Conservation (phyloP, 371 early-diverging fungal species). For the Apophysomyces elegans region DNA sequence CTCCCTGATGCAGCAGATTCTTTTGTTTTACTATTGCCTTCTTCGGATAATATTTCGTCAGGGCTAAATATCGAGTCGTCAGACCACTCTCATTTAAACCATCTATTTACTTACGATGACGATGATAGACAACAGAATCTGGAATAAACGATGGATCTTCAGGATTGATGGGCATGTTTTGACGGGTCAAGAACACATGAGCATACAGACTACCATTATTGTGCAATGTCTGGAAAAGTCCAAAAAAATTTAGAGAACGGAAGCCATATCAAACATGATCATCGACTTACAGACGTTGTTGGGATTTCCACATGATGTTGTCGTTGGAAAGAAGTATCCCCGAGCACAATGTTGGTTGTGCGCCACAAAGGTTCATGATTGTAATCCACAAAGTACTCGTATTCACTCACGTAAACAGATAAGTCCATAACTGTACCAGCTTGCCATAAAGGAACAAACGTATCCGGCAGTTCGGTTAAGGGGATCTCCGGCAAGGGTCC, state of each 20-base stretch:
- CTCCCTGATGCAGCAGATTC: slow-evolving; percentile 61
- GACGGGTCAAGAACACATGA: slow-evolving; percentile 72
- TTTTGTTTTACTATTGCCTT: slow-evolving; percentile 66
- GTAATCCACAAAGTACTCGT: slow-evolving; percentile 58
- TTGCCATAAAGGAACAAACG: slow-evolving; percentile 46
- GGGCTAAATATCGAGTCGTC: slow-evolving; percentile 35
- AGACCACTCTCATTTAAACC: background rate
- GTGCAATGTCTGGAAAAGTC: slow-evolving; percentile 56
- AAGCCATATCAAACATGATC: background rate
- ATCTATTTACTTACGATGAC: slow-evolving; percentile 52
- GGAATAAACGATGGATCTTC: slow-evolving; percentile 34
- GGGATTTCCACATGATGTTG: slow-evolving; percentile 43
- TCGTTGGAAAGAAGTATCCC: slow-evolving; percentile 50
- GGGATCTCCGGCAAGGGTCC: slow-evolving; percentile 38
- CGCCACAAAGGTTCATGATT: slow-evolving; percentile 59
- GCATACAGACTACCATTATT: slow-evolving; percentile 86
- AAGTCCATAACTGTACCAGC: slow-evolving; percentile 46
- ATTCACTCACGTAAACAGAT: slow-evolving; percentile 57
- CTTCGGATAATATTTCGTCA: slow-evolving; percentile 75
- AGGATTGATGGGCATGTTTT: slow-evolving; percentile 61
- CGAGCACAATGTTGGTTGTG: slow-evolving; percentile 58
- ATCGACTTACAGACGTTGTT: slow-evolving; percentile 41
- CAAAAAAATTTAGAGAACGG: background rate
- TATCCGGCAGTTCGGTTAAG: slow-evolving; percentile 32
- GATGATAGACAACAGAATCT: slow-evolving; percentile 53